Base-by-base conservation (phyloP, 225 moss, liverwort and hornwort species). In the Ulota crispa region DNA sequence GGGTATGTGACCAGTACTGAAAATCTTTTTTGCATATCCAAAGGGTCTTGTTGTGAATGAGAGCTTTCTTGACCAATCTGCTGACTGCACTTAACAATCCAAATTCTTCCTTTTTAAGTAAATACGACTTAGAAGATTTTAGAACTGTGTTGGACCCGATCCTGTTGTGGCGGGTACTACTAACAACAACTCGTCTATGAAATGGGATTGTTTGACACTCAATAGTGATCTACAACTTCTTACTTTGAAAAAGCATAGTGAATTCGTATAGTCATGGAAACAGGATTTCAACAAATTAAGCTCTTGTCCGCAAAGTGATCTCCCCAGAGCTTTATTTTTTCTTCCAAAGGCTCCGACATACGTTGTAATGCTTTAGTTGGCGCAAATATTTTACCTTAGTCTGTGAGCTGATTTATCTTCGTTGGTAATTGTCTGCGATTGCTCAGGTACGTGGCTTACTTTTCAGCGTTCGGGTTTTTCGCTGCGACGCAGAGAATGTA, bases 401-500 rank as follows among this genome's bases (percentile, higher is more conserved):
- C 1, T 10, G 4, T 32, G 23, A 59, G 54, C 69, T 80, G 26
- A 69, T 68, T 10, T 5, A 20, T 3, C 36, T 13, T 57, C 20
- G 24, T 47, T 39, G 67, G 43, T 26, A 32, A 79, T 75, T 71
- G 27, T 75, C 20, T 78, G n/a, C 27, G 32, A 50, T 20, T 52
- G 56, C 64, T 75, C 86, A 89, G 95, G 68, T 95, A 91, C 60
- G 41, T 92, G 85, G 71, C 81, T 63, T 91, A 91, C 84, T 93
- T 93, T 72, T 72, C 95, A 50, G 87, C 92, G 24, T 95, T 92
- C 41, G 91, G 89, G 23, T 82, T 74, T 47, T 78, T 93, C 70
- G 66, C 72, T 60, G 85, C 92, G 16, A 80, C 86, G 28, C 73
- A 87, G 18, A 84, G 84, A 53, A 67, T 72, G 8, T 81, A 85